These are phyloP conservation scores for Pseudogymnoascus sp. DNA, from an alignment of 2,329 filamentous ascomycete genomes.

Conservation along the genomic window DNA sequence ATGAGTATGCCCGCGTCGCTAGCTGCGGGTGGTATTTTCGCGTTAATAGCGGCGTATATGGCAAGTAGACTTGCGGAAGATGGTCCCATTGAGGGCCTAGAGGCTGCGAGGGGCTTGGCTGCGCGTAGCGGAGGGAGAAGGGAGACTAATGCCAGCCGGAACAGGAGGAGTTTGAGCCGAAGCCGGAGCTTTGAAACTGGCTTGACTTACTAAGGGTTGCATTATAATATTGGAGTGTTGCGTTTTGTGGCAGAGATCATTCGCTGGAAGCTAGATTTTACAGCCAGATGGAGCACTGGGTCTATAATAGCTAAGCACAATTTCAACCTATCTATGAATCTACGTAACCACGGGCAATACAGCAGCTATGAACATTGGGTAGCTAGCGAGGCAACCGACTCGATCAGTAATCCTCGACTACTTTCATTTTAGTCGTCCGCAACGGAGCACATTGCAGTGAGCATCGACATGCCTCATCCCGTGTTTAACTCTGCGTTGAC, in stretches of 20 bases:
- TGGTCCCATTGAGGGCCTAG: background rate
- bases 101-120: background rate
- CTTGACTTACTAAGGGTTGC: background rate
- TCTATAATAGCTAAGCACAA: background rate
- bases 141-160: background rate
- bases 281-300: background rate
- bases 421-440: background rate
- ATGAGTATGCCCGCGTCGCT: constrained; percentile 82
- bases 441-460: background rate
- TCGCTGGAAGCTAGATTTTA: background rate
- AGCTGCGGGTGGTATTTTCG: constrained; percentile 73
- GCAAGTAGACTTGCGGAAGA: constrained; percentile 28
- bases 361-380: background rate
- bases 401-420: background rate
- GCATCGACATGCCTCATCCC: no score
- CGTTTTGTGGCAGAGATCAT: background rate
- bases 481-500: background rate
- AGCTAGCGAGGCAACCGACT: background rate
- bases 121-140: background rate
- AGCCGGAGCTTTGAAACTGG: constrained; percentile 6
- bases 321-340: background rate
- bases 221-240: background rate
- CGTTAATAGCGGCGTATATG: constrained; percentile 68
- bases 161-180: constrained; percentile 7
- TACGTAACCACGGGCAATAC: background rate